A percentile compares a stretch with the other conserved stretches of the same genome.
These are phyloP conservation scores for Talaromyces nanjingensis DNA, from an alignment of 495 filamentous ascomycete genomes.

Conservation along the genomic window DNA sequence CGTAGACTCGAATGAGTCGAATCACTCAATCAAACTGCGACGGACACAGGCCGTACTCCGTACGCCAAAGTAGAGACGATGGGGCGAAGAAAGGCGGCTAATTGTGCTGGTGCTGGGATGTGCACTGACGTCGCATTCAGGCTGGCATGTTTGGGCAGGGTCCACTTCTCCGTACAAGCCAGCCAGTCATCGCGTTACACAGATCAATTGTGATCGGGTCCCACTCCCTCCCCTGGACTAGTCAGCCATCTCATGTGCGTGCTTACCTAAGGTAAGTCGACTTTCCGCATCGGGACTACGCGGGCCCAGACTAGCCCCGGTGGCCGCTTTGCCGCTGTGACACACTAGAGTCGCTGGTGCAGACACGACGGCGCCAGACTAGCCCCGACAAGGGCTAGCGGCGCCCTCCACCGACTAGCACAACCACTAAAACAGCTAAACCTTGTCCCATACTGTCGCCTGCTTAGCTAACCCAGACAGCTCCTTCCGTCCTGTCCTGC, in stretches of 20 bases:
- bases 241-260: neutral
- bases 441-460: neutral
- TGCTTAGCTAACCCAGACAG: neutral
- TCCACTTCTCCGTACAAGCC: neutral
- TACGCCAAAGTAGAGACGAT: neutral
- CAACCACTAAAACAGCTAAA: conserved; percentile 3
- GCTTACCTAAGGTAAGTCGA: neutral
- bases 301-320: neutral
- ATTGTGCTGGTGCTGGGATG: neutral
- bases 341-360: neutral
- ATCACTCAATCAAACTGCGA: neutral
- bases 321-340: neutral
- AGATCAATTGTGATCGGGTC: neutral
- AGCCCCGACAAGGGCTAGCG: neutral
- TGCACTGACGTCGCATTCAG: neutral
- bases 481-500: neutral
- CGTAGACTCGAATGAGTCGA: too few species aligned
- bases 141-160: neutral
- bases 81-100: neutral
- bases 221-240: neutral
- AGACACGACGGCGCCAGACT: neutral
- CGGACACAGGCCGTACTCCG: neutral
- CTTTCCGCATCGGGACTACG: neutral
- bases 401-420: too few species aligned
- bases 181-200: neutral